Base-by-base conservation (phyloP, 768 basidiomycete species). In the Auricularia heimuer region DNA sequence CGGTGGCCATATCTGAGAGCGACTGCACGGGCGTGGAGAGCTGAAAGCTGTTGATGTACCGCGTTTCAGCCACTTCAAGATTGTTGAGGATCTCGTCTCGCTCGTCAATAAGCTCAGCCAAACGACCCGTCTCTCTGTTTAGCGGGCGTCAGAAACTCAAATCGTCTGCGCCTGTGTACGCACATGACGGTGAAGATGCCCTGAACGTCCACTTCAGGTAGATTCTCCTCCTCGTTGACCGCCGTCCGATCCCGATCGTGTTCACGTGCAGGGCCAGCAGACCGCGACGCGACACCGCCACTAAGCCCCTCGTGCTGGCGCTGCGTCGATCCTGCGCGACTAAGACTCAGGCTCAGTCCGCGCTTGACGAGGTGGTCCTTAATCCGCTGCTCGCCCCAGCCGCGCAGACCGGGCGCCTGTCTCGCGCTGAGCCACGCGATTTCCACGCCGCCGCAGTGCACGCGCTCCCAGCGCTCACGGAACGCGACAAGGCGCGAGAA, bases 21-120 rank as follows among this genome's bases (percentile, higher is more conserved):
- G 88, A 88, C 21, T 88, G 87, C 65, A 88, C 87, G 3, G 88
- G 88, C 0, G 87, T 90, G 0, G 86, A 84, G 10, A 88, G 76
- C 16, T 83, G 78, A 78, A 92, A 92, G 3, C 87, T 91, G 64
- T 80, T 79, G 67, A 90, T 90, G 70, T 91, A 94, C 69, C 81
- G 83, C 11, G 87, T 83, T 76, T 92, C 90, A 11, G 90, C 89
- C 63, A 87, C 83, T 76, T 93, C 90, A 8, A 93, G 79, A 67
- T 88, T 85, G 68, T 90, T 86, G n/a, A 93, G 74, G 24, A 91
- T 84, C 70, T 83, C 81, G 67, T 91, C 90, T 35, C 91, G 81
- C 71, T 91, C 86, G 54, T 85, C 83, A 54, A 92, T 88, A 35
- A 92, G 82, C 4, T 83, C 68, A 0, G 85, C 83, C n/a, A 92